Evolutionary conservation across 306 rosid species (phyloP), one percentile per base, ranked within the genome.

Genomic region (Rosa rugosa): DNA sequence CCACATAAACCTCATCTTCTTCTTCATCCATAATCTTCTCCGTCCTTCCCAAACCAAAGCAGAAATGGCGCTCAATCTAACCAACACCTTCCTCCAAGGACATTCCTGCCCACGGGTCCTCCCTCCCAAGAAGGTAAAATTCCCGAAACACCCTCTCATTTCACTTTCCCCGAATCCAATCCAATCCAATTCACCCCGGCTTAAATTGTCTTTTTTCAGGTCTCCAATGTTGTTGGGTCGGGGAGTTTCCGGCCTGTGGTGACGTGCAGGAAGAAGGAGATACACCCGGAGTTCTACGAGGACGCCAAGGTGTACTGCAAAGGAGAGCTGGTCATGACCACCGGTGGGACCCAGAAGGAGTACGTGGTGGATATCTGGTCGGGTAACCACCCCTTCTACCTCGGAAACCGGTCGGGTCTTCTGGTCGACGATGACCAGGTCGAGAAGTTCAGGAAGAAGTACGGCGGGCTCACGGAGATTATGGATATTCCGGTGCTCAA

Each of bases 331-430:
- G 97, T 92, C 69, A 84, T 94, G 98, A 91, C 97, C 4, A 92
- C 98, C 0, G 97, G 98, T 64, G 98, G 97, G 74, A 92, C 98
- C 70, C 89, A 81, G 92, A 85, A 92, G 90, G 99, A 94, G 86
- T 94, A 94, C 69, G 84, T 85, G 8, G 97, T 94, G 42, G 97
- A 94, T 31, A 97, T 94, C 49, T 94, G 99, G 99, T 92, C 99
- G 0, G 99, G 99, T 1, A 94, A 94, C 89, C 99, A 94, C 80
- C 99, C 93, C 0, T 94, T 94, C 85, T 94, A 92, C 86, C 93
- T 88, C 41, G 99, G 99, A 0, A 88, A 81, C 87, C 93, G 99
- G 34, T 83, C 93, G 4, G 93, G 67, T 0, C 8, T 70, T 10
- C 63, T 89, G 46, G 80, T 88, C 6, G 90, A 85, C 69, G 98